Conservation (phyloP, 2,329 filamentous ascomycete genomes). For the Neophaeococcomyces aloes region DNA sequence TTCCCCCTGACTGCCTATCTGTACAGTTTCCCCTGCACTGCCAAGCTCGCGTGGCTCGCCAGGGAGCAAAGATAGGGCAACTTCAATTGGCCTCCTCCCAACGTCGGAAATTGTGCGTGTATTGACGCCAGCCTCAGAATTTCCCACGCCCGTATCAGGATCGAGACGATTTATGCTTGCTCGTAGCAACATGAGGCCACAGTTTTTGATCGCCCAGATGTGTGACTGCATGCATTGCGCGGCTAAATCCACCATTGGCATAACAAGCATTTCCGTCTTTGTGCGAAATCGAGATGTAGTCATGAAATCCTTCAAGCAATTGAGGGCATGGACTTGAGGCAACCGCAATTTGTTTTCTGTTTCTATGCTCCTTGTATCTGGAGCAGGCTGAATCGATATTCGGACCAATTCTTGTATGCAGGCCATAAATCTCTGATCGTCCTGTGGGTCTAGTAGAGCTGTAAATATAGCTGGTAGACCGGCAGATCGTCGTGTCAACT, state of each 20-base stretch:
- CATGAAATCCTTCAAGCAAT: conserved; percentile 86
- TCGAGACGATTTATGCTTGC: conserved; percentile 45
- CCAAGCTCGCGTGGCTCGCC: conserved; percentile 28
- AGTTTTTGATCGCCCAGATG: conserved; percentile 91
- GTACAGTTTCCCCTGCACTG: not conserved
- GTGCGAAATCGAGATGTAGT: conserved; percentile 67
- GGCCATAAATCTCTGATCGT: conserved; percentile 47
- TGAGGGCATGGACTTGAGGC: conserved; percentile 88
- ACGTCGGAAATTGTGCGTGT: not conserved
- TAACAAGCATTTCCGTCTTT: conserved; percentile 62
- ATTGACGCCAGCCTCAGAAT: conserved; percentile 33
- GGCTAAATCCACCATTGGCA: conserved; percentile 65
- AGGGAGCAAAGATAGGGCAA: conserved; percentile 22
- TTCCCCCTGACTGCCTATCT: not conserved
- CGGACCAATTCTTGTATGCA: conserved; percentile 43
- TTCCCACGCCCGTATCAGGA: conserved; percentile 38
- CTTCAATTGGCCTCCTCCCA: conserved; percentile 28
- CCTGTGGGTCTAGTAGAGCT: conserved; percentile 62
- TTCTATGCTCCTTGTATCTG: conserved; percentile 15
- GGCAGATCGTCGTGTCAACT: conserved; percentile 76
- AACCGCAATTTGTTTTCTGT: conserved; percentile 44
- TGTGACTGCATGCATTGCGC: conserved; percentile 67
- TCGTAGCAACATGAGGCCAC: conserved; percentile 76
- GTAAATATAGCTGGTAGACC: conserved; percentile 81
- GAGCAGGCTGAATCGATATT: conserved; percentile 8